Conservation (phyloP, 495 filamentous ascomycete genomes). For the Elaphomyces granulatus region DNA sequence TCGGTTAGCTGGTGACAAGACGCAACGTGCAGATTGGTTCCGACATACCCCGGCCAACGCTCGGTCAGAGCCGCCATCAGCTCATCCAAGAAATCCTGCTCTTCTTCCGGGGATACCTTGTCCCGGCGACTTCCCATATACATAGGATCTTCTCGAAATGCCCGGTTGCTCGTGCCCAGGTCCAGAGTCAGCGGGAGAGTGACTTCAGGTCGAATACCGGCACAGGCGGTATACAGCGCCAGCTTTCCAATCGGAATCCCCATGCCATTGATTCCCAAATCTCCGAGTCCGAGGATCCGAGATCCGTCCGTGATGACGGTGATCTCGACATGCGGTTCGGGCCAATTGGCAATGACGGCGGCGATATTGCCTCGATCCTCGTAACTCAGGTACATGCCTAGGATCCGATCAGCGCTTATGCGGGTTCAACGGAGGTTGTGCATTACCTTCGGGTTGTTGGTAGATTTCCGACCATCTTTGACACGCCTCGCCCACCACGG, state of each 20-base stretch:
- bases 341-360: conserved; percentile 81
- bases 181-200: conserved; percentile 89
- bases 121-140: conserved; percentile 82
- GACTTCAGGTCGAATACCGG: conserved; percentile 83
- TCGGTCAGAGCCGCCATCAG: conserved; percentile 86
- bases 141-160: conserved; percentile 76
- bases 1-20: too few relatives aligned
- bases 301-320: conserved; percentile 96
- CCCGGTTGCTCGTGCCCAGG: conserved; percentile 80
- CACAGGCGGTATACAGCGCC: conserved; percentile 87
- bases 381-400: conserved; percentile 78
- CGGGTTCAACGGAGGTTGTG: conserved; percentile 1
- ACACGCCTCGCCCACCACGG: conserved; percentile 93
- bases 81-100: conserved; percentile 91
- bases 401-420: conserved; percentile 12
- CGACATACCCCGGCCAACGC: conserved; percentile 63
- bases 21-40: too few relatives aligned
- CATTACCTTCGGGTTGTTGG: conserved; percentile 76
- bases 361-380: conserved; percentile 73
- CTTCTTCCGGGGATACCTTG: conserved; percentile 66
- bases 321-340: conserved; percentile 75
- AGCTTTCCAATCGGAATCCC: conserved; percentile 96
- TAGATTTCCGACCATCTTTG: conserved; percentile 91
- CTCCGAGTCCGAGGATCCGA: conserved; percentile 87
- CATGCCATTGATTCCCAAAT: conserved; percentile 95